Base-by-base conservation (phyloP, 2,329 filamentous ascomycete genomes). In the Monilinia polystroma region DNA sequence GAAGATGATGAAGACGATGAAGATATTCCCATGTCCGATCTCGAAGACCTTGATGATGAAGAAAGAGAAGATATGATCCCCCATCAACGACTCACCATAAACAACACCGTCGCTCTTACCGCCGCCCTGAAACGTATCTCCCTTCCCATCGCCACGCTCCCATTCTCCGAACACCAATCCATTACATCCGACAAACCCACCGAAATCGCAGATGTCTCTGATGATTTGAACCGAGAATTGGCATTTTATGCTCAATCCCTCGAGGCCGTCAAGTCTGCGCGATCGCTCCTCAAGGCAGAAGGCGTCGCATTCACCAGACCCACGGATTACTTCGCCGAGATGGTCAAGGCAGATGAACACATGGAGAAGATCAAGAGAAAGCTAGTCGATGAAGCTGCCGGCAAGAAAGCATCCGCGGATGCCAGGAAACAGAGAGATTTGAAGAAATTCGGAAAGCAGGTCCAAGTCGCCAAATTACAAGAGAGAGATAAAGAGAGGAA, bases 381-480 rank as follows among this genome's bases (percentile, higher is more conserved):
- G 84, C 82, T 98, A 75, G 85, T 97, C 70, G 93, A 98, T 75
- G 92, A 96, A 76, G 95, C 94, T 0, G 91, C 94, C 14, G 84
- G 87, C 69, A 97, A 97, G 84, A 97, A 97, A 83, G 94, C 95
- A 0, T 86, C 92, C 38, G 88, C 91, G 32, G 95, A 99, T 79
- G 95, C 95, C 8, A 87, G 93, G 77, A 93, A 93, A 81, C 89
- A 94, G 81, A 85, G 95, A 70, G 95, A 99, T 78, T 83, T 98
- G 75, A 98, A 97, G 88, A 99, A 98, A 82, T 99, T 98, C 77
- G 95, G 95, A 78, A 99, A 99, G 83, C 92, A 96, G 79, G 95
- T 98, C 64, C 95, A 99, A 82, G 87, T 97, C 68, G 93, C 93
- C 68, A 97, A 97, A 83, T 81, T 96, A 78, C 94, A 98, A 81